Percentiles rank a stretch among this genome's conserved stretches.
Conservation (phyloP, 345 rosid genomes). For the Rubroshorea leprosula region DNA sequence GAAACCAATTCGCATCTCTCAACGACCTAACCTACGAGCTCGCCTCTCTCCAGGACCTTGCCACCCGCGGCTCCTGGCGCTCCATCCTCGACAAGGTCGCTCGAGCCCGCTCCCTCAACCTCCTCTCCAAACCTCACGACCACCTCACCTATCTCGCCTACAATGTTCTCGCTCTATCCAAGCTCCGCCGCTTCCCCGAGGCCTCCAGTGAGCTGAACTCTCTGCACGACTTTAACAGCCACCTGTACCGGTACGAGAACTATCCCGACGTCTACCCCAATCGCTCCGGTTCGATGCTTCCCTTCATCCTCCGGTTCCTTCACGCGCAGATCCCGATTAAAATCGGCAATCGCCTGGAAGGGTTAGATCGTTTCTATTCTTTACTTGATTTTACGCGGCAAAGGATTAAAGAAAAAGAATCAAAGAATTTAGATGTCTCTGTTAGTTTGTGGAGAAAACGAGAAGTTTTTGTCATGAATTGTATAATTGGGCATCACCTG, state of each 20-base stretch:
- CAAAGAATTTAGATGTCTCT: conserved; percentile 24
- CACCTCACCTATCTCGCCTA: conserved; percentile 77
- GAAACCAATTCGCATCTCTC: no score
- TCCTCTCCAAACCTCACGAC: conserved; percentile 72
- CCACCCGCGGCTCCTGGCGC: conserved; percentile 84
- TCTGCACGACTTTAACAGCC: conserved; percentile 66
- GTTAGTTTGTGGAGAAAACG: conserved; percentile 56
- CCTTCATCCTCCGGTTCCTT: conserved; percentile 82
- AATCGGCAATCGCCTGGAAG: conserved; percentile 53
- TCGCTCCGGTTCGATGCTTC: conserved; percentile 84
- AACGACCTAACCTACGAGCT: conserved; percentile 46
- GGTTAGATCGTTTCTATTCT: conserved; percentile 65
- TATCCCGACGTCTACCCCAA: conserved; percentile 58
- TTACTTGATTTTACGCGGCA: conserved; percentile 59
- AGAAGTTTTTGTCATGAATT: conserved; percentile 58
- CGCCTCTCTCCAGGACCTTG: conserved; percentile 70
- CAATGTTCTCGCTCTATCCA: conserved; percentile 67
- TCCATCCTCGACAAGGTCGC: conserved; percentile 68
- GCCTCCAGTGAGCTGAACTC: conserved; percentile 72
- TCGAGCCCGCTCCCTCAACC: conserved; percentile 50
- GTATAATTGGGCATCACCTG: conserved; percentile 66
- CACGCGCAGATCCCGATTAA: conserved; percentile 62
- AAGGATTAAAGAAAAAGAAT: conserved; percentile 30
- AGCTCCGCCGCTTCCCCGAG: conserved; percentile 80
- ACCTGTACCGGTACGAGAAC: conserved; percentile 65